Base-by-base conservation (phyloP, 2,329 filamentous ascomycete genomes). In the Monosporascus sp. region DNA sequence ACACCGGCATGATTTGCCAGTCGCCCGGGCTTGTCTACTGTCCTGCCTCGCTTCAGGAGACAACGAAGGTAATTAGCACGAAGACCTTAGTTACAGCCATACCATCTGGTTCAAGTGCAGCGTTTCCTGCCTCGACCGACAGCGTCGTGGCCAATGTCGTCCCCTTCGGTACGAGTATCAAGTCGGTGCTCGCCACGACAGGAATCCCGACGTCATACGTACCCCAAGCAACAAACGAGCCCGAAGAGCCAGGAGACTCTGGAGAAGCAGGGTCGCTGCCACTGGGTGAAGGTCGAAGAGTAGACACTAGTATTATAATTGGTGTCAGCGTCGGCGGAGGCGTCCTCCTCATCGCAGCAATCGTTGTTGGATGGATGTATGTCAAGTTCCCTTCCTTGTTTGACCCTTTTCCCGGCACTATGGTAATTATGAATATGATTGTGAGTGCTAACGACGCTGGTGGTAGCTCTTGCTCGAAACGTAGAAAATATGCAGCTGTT, bases 321-420 rank as follows among this genome's bases (percentile, higher is more conserved):
- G 79, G 79, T 3, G 61, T 80, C 1, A 72, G 71, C 41, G 71
- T 81, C 1, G 78, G 79, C 0, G 49, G 77, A 9, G 76, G 75
- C 1, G 63, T 76, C 0, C 71, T 75, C 0, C 58, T 73, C 3
- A 22, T 80, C 3, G 54, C 66, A 7, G 69, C 61, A 4, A 52
- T 67, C 3, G 52, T 70, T 38, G 66, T 53, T 0, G 62, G 54
- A 6, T 51, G 67, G 52, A 61, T 66, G 71, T 73, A 61, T 66
- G 71, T 66, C 11, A 43, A 19, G n/a, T 38, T 51, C 14, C 52
- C 43, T 24, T 41, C 16, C 1, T 19, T 3, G 16, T 4, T 20
- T 26, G 20, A 26, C 36, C 17, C 8, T 47, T 36, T 41, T 36
- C 36, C 14, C 7, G n/a, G 7, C 22, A 20, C 24, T 17, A 7